phyloP scores from a whole-genome alignment of 2,329 filamentous ascomycete species.

The Fusarium palustre region DNA sequence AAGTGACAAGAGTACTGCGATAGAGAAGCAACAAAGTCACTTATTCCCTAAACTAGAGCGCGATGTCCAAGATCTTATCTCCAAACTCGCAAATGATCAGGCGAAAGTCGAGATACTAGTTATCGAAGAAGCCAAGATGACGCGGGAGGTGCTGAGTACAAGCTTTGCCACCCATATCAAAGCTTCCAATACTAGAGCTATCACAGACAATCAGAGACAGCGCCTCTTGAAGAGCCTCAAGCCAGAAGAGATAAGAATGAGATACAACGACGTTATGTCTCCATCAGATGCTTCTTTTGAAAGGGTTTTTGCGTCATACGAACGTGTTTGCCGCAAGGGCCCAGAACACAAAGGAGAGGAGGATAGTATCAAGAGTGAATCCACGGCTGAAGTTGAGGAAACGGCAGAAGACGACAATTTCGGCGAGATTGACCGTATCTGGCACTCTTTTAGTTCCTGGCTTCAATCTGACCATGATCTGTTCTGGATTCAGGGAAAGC shows the following conservation, averaged over 20 bases:
- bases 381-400: too few species aligned
- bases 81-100: fast-evolving
- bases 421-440: fast-evolving
- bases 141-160: neutral
- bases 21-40: neutral
- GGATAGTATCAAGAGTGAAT: fast-evolving
- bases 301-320: slow-evolving; percentile 1
- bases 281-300: neutral
- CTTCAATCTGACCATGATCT: fast-evolving
- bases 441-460: fast-evolving
- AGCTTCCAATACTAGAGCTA: fast-evolving
- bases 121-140: neutral
- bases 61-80: neutral
- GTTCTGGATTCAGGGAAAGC: slow-evolving; percentile 5
- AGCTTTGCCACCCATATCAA: neutral
- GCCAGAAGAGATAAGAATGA: neutral
- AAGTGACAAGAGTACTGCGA: neutral
- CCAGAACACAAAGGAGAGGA: fast-evolving
- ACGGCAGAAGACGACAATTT: neutral
- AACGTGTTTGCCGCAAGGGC: fast-evolving
- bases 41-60: neutral
- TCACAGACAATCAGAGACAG: neutral
- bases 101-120: neutral
- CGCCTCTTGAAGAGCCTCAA: neutral
- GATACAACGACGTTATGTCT: fast-evolving